Evolutionary conservation across 1,284 basidiomycete species (phyloP).

Genomic region (Farysia itapuensis): DNA sequence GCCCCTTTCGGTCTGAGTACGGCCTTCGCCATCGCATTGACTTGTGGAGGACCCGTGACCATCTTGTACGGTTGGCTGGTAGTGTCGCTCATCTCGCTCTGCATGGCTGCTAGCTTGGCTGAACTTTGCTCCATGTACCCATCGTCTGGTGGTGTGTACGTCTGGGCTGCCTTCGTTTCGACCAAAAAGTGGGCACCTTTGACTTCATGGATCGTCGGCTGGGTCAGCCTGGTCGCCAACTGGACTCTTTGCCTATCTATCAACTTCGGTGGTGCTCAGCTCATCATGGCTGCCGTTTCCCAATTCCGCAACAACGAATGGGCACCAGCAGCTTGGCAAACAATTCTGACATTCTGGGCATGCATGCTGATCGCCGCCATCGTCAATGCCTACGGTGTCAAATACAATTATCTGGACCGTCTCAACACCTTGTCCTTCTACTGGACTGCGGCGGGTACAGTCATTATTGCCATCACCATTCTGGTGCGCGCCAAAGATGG

Average conservation of each 20-base stretch:
- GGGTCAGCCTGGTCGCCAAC: slow-evolving; percentile 63
- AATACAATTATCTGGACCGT: slow-evolving; percentile 40
- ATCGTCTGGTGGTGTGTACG: slow-evolving; percentile 63
- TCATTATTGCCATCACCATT: slow-evolving; percentile 63
- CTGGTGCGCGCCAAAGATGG: slow-evolving; percentile 61
- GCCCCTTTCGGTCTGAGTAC: slow-evolving; percentile 62
- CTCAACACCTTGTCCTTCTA: slow-evolving; percentile 61
- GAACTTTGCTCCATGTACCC: slow-evolving; percentile 64
- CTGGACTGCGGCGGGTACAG: slow-evolving; percentile 62
- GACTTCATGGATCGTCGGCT: slow-evolving; percentile 63
- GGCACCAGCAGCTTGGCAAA: slow-evolving; percentile 46
- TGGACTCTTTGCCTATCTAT: slow-evolving; percentile 62
- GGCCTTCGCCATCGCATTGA: slow-evolving; percentile 62
- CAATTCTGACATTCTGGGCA: slow-evolving; percentile 62
- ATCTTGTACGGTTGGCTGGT: slow-evolving; percentile 63
- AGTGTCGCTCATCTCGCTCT: slow-evolving; percentile 62
- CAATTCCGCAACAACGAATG: slow-evolving; percentile 56
- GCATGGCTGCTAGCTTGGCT: slow-evolving; percentile 62
- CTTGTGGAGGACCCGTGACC: slow-evolving; percentile 60
- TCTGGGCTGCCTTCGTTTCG: slow-evolving; percentile 63
- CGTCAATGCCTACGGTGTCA: slow-evolving; percentile 55
- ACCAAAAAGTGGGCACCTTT: slow-evolving; percentile 62
- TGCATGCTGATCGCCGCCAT: slow-evolving; percentile 59
- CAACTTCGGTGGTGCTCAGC: slow-evolving; percentile 63
- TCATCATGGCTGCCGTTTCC: slow-evolving; percentile 63